phyloP scores from a whole-genome alignment of 352 stramenopile species.

The Blastocystis sp. region DNA sequence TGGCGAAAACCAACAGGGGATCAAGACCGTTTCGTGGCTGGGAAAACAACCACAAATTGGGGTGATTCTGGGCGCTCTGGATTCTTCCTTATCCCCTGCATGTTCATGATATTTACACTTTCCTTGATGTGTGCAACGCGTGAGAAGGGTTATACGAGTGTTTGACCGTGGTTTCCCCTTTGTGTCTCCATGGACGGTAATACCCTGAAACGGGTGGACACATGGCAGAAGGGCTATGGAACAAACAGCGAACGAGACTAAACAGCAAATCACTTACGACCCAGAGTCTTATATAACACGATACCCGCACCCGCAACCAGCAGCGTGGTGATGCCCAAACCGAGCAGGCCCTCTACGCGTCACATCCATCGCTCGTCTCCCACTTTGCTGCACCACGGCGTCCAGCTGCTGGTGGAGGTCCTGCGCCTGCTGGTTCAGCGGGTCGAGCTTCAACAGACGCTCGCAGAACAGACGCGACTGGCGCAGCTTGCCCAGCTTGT shows the following conservation, averaged over 20 bases:
- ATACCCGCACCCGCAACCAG: neutral
- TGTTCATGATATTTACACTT: too few relatives aligned
- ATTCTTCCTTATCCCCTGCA: too few relatives aligned
- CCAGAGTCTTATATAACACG: slow-evolving; percentile 31
- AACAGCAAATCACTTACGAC: slow-evolving; percentile 21
- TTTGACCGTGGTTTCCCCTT: too few relatives aligned
- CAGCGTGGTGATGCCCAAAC: slow-evolving; percentile 29
- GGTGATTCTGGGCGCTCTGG: too few relatives aligned
- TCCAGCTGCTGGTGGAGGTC: slow-evolving; percentile 46
- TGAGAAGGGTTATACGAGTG: too few relatives aligned
- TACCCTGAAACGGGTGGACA: too few relatives aligned
- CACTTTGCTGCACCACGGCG: slow-evolving; percentile 25
- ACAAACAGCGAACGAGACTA: neutral
- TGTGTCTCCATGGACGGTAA: too few relatives aligned
- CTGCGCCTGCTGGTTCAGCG: slow-evolving; percentile 49
- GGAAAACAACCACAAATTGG: too few relatives aligned
- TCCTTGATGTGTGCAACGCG: too few relatives aligned
- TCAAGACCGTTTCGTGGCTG: too few relatives aligned
- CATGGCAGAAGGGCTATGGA: too few relatives aligned
- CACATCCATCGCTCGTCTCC: neutral
- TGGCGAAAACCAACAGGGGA: too few relatives aligned
- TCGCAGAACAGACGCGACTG: slow-evolving; percentile 44
- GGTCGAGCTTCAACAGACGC: slow-evolving; percentile 34
- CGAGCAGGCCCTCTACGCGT: slow-evolving; percentile 17
- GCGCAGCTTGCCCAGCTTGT: slow-evolving; percentile 39